phyloP scores from a whole-genome alignment of 257 asterid species.

The Fraxinus pennsylvanica region DNA sequence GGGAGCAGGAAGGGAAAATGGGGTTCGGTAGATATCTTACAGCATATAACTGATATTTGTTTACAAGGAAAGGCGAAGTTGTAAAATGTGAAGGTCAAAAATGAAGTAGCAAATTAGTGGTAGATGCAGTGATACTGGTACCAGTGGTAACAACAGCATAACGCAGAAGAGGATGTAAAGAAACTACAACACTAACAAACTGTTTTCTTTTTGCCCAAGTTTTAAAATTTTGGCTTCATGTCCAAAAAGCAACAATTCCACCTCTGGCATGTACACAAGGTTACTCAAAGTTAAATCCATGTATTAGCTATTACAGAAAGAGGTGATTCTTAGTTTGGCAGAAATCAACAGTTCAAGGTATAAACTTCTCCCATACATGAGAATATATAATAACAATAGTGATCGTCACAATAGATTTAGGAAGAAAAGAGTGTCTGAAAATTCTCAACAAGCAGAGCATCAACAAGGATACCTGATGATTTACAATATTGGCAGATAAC shows the following conservation, averaged over 20 bases:
- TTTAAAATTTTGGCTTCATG: background rate
- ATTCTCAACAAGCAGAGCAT: background rate
- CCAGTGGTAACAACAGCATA: no score
- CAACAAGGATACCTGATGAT: slow-evolving; percentile 69
- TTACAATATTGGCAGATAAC: slow-evolving; percentile 86
- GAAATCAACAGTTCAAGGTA: no score
- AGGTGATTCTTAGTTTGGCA: no score
- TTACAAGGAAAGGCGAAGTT: background rate
- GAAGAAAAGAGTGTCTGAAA: background rate
- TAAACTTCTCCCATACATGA: no score
- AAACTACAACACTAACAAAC: background rate
- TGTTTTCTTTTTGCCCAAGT: background rate
- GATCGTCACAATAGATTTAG: slow-evolving; percentile 2
- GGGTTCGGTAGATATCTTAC: background rate
- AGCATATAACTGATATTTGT: background rate
- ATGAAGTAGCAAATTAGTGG: background rate
- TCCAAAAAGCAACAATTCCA: no score
- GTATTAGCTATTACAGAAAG: no score
- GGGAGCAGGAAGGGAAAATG: background rate
- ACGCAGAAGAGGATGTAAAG: background rate
- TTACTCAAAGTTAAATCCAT: background rate
- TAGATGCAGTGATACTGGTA: background rate
- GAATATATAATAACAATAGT: background rate
- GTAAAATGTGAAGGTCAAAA: no score
- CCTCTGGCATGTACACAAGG: background rate